Base-by-base conservation (phyloP, 208 protist species). In the Porcisia hertigi region DNA sequence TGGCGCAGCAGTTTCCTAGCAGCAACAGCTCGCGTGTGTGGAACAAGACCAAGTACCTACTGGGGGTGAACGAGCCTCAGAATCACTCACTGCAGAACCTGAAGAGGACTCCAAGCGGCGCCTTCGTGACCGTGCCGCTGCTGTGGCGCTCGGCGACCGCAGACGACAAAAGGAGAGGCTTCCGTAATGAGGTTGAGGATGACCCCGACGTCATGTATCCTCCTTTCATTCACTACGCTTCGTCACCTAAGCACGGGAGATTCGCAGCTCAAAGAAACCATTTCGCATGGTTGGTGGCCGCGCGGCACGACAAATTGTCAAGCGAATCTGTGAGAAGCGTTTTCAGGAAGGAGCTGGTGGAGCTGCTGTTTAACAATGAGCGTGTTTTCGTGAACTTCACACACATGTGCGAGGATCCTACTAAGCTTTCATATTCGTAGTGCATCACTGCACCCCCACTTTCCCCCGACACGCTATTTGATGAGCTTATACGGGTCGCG, bases 201-300 rank as follows among this genome's bases (percentile, higher is more conserved):
- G 71, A 75, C 55, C 55, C 60, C 34, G 75, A 80, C 62, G 57
- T 52, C 2, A 71, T 76, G 49, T 73, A 73, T 53, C 34, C 63
- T 14, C 81, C 76, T 3, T 76, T 85, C 23, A 59, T 85, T 11
- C 81, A 85, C 69, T 85, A 81, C 59, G 81, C 81, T 11, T 67
- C 72, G 23, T 66, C 73, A 12, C 62, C 72, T 8, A 81, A 85
- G 60, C 59, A 76, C 30, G 52, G 55, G n/a, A 75, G 76, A 41
- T 85, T 75, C 47, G 52, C 59, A 0, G 59, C 58, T 2, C 76
- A 85, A 5, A 76, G 76, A 23, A 55, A 85, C 54, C 57, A 80
- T 39, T 76, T 76, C 55, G 30, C 76, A 52, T 85, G 81, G 81
- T 54, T 85, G 43, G 71, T 85, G 69, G 62, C 81, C 12, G 81